A percentile compares a stretch with the other conserved stretches of the same genome.
phyloP scores from a whole-genome alignment of 148 eudicot genomes.

The Persicaria maculosa region DNA sequence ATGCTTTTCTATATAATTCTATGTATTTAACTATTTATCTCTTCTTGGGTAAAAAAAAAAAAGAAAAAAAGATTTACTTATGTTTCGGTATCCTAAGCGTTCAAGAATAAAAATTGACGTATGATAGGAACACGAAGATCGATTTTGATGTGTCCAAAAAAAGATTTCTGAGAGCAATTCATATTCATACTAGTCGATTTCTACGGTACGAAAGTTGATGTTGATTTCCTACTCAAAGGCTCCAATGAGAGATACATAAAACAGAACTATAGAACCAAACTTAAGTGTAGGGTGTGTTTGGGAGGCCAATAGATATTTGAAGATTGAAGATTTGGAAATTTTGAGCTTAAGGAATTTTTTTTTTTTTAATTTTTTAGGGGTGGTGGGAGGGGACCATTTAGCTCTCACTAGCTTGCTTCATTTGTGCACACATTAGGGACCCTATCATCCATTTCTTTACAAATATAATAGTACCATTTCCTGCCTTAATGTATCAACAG shows the following conservation, averaged over 20 bases:
- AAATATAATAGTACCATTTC: constrained; percentile 17
- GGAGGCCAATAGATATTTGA: not conserved
- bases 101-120: not conserved
- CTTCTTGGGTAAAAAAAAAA: not conserved
- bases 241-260: constrained; percentile 5
- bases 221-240: constrained; percentile 4
- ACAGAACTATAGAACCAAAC: constrained; percentile 3
- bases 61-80: not conserved
- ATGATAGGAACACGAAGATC: not conserved
- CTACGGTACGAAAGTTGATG: not conserved
- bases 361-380: not conserved
- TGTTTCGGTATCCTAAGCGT: not conserved
- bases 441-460: constrained; percentile 18
- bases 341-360: not conserved
- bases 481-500: constrained; percentile 11
- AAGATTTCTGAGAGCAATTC: not conserved
- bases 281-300: not conserved
- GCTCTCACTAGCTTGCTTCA: constrained; percentile 10
- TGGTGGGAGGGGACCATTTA: constrained; percentile 4
- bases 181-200: not conserved
- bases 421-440: constrained; percentile 21
- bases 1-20: no score
- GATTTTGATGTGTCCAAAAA: not conserved
- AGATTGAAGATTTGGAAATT: not conserved
- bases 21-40: not conserved